Evolutionary conservation across 805 yeast species (phyloP).

Genomic region (Saccharomycopsis lassenensis): DNA sequence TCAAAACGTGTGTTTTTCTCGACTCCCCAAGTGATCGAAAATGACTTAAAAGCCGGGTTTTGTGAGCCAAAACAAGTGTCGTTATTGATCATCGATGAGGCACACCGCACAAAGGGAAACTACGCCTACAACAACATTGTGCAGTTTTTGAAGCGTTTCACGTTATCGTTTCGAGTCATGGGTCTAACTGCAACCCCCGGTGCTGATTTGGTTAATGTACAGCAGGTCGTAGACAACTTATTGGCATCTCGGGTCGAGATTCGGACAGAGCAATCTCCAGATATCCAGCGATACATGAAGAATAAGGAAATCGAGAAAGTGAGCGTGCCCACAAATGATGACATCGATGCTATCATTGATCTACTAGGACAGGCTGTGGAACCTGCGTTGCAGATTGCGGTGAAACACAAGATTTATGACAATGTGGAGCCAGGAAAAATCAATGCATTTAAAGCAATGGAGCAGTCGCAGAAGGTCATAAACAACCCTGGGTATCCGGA

Average conservation of each 20-base stretch:
- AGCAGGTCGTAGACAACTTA: conserved; percentile 67
- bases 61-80: conserved; percentile 67
- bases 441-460: conserved; percentile 62
- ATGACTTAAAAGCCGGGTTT: conserved; percentile 67
- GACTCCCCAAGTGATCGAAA: conserved; percentile 93
- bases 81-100: conserved; percentile 85
- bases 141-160: conserved; percentile 48
- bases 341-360: conserved; percentile 45
- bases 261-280: conserved; percentile 75
- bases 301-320: conserved; percentile 49
- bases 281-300: conserved; percentile 72
- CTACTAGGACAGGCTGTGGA: conserved; percentile 50
- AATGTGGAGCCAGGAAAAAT: conserved; percentile 55
- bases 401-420: conserved; percentile 50
- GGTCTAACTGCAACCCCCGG: conserved; percentile 98
- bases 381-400: conserved; percentile 56
- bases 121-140: conserved; percentile 86
- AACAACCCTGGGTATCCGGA: conserved; percentile 46
- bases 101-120: conserved; percentile 86
- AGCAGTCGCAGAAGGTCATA: conserved; percentile 48
- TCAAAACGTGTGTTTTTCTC: conserved; percentile 74
- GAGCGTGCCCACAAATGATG: conserved; percentile 40
- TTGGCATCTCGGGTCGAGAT: conserved; percentile 70
- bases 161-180: conserved; percentile 57
- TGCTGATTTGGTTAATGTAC: conserved; percentile 76